Conservation (phyloP, 257 asterid species). For the Salvia hispanica region DNA sequence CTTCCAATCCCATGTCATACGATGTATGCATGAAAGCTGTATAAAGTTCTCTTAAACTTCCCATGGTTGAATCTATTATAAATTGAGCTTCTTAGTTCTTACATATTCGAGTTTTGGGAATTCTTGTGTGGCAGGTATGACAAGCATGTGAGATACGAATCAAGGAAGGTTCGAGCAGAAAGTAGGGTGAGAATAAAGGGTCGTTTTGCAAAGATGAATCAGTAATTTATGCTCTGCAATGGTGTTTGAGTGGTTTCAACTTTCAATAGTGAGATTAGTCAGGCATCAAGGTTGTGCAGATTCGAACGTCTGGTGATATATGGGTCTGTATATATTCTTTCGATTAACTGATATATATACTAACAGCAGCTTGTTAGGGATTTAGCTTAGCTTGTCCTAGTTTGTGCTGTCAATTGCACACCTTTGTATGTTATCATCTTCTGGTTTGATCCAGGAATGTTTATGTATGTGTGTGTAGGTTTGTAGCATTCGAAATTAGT, state of each 20-base stretch:
- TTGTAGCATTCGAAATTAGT: constrained; percentile 24
- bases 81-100: background rate
- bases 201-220: constrained; percentile 84
- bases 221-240: constrained; percentile 30
- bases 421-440: background rate
- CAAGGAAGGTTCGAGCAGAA: constrained; percentile 87
- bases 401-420: background rate
- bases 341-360: constrained; percentile 16
- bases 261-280: background rate
- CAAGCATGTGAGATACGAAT: constrained; percentile 85
- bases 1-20: background rate
- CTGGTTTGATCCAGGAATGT: background rate
- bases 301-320: constrained; percentile 11
- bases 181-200: constrained; percentile 84
- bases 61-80: background rate
- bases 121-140: constrained; percentile 63
- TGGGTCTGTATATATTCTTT: background rate
- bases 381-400: constrained; percentile 14
- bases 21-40: no score
- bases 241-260: background rate
- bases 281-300: constrained; percentile 1
- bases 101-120: background rate
- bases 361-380: constrained; percentile 35
- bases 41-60: background rate
- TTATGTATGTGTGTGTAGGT: background rate